These are phyloP conservation scores for Komagataella ulmi DNA, from an alignment of 805 yeast genomes.

Conservation along the genomic window DNA sequence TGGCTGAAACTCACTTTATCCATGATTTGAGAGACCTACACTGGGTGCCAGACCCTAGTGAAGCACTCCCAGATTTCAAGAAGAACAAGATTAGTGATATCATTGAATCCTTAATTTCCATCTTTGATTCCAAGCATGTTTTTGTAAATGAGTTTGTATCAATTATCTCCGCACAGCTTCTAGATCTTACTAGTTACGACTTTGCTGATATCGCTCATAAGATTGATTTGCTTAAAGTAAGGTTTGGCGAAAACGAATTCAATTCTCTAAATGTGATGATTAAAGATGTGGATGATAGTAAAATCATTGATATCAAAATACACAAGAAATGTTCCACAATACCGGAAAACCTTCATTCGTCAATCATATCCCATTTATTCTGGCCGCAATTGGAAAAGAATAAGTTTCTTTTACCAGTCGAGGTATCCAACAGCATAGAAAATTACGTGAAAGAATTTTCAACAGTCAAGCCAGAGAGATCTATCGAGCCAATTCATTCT, in stretches of 20 bases:
- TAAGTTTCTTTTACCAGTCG: constrained; percentile 33
- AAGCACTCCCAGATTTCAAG: constrained; percentile 77
- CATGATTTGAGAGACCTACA: constrained; percentile 34
- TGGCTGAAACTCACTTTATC: constrained; percentile 8
- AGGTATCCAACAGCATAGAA: constrained; percentile 25
- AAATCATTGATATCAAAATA: constrained; percentile 25
- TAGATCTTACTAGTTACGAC: constrained; percentile 27
- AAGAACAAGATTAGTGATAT: constrained; percentile 49
- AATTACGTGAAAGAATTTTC: constrained; percentile 29
- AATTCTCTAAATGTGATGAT: constrained; percentile 76
- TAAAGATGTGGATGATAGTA: constrained; percentile 50
- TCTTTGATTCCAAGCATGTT: constrained; percentile 55
- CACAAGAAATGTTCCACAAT: constrained; percentile 11
- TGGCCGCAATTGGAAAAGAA: constrained; percentile 57
- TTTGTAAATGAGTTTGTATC: constrained; percentile 54
- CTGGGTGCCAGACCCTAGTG: constrained; percentile 83
- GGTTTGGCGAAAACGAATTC: constrained; percentile 58
- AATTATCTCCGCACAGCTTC: constrained; percentile 43
- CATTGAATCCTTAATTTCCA: constrained; percentile 56
- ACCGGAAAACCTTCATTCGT: constrained; percentile 29
- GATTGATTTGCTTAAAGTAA: constrained; percentile 39
- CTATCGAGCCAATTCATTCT: constrained; percentile 39
- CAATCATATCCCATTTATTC: constrained; percentile 61
- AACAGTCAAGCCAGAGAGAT: constrained; percentile 39
- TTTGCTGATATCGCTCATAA: constrained; percentile 25